Evolutionary conservation across 202 grass and related monocot species (phyloP), one percentile per base, ranked within the genome.

Genomic region (Zizania palustris): DNA sequence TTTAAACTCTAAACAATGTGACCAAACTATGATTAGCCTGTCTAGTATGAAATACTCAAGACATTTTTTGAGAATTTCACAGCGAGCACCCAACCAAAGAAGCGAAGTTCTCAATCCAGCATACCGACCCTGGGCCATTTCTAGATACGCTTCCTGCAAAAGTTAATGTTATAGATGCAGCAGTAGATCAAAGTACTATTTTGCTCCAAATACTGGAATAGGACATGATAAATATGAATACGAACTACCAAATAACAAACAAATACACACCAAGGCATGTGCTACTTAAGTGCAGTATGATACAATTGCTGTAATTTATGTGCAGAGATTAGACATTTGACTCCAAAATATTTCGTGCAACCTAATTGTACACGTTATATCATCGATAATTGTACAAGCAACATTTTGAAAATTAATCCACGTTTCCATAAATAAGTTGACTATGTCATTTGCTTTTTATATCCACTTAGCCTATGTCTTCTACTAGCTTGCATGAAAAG

Each of bases 11-110:
- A 28, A 83, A 61, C 5, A 74, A 84, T 80, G 64, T 62, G 33
- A 79, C 22, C 72, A 53, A 65, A 65, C 66, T 84, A 88, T 84
- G 8, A 83, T 80, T 74, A 88, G 72, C 34, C 46, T 60, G 67
- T 54, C 76, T 71, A 65, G 21, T 74, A 84, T 59, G 39, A 80
- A 62, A 53, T 40, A 11, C 45, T 55, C 55, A 3, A 36, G 28
- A 34, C 45, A 41, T 6, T 38, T 78, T 20, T 67, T 68, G 5
- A 10, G 33, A 66, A 60, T 72, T 60, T 77, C 36, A 60, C 72
- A 66, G 21, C 46, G 67, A 65, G 59, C 48, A 28, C 48, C 45
- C 6, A n/a, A n/a, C n/a, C 5, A 12, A 42, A 71, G 53, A 53
- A 81, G 20, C 60, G 11, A 42, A 34, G 35, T 45, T 45, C 20